Evolutionary conservation across 257 asterid genomes (phyloP), one percentile per base, ranked within the genome.

Genomic region (Primulina eburnea): DNA sequence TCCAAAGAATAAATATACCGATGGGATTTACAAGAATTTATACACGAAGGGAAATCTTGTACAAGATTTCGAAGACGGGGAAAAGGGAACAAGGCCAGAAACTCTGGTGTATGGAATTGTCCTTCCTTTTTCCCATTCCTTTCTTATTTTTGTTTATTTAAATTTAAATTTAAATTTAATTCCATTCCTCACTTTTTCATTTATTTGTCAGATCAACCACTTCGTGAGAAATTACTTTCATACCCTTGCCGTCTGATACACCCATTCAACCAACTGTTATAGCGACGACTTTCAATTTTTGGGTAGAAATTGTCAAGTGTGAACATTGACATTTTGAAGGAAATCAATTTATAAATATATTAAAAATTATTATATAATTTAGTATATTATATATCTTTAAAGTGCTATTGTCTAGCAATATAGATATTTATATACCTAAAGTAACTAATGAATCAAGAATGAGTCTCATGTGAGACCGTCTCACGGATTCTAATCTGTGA

Each of bases 211-310:
- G 73, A 78, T 20, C 76, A 71, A 74, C 82, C 32, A 67, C 34
- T 50, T 1, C 1, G 0, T 5, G 6, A 1, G 21, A 16, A 50
- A 50, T 4, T 50, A 50, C 57, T 4, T 50, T 16, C 7, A 50
- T 50, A 17, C 57, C 57, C 21, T 17, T 17, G 21, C 18, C 6
- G 21, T 5, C 8, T 5, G 76, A 70, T 77, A 77, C 77, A 37
- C 75, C 72, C 70, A 59, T 71, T 73, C 84, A 73, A 74, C 86
- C 59, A 84, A 80, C 84, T 76, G 73, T 72, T 62, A 66, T 68
- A 29, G 64, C 71, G 26, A 76, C 29, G 74, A 62, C 75, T 58
- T 76, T 73, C 35, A 28, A 30, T 32, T 71, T 17, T 58, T 65
- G 10, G 9, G 33, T 57, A 64, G 43, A 58, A 60, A 20, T 20